Percentiles rank a stretch among this genome's conserved stretches.
Evolutionary conservation across 345 rosid genomes (phyloP).

Genomic region (Corchorus olitorius): DNA sequence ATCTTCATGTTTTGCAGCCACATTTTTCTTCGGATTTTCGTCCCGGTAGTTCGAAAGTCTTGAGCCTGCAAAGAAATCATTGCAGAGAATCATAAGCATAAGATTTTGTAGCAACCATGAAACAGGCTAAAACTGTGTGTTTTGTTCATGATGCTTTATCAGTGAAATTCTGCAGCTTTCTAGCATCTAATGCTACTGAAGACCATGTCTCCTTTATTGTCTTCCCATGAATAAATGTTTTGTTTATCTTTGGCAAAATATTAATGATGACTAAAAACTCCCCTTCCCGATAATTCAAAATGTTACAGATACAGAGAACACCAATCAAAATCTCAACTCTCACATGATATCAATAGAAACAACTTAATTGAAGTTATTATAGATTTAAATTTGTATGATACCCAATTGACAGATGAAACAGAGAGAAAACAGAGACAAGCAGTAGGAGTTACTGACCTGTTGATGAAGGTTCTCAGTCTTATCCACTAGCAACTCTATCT

Average conservation of each 20-base stretch:
- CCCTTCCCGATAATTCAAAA: background rate
- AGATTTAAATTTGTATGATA: background rate
- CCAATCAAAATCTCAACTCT: background rate
- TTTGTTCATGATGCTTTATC: background rate
- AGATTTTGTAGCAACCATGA: background rate
- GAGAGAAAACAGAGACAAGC: background rate
- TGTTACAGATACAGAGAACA: background rate
- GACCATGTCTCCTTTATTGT: background rate
- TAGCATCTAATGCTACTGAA: background rate
- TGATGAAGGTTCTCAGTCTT: constrained; percentile 97
- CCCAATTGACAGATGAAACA: background rate
- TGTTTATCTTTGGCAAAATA: background rate
- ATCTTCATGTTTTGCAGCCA: constrained; percentile 97
- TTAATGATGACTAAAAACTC: background rate
- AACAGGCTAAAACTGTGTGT: background rate
- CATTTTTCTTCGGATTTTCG: constrained; percentile 86
- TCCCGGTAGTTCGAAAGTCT: constrained; percentile 86
- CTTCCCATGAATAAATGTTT: background rate
- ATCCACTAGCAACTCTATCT: constrained; percentile 97
- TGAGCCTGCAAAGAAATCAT: constrained; percentile 61
- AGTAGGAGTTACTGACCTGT: constrained; percentile 56
- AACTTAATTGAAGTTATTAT: background rate
- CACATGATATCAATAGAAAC: background rate
- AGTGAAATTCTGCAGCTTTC: background rate
- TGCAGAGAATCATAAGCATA: background rate